Base-by-base conservation (phyloP, 2,329 filamentous ascomycete genomes). In the Elsinoe batatas region DNA sequence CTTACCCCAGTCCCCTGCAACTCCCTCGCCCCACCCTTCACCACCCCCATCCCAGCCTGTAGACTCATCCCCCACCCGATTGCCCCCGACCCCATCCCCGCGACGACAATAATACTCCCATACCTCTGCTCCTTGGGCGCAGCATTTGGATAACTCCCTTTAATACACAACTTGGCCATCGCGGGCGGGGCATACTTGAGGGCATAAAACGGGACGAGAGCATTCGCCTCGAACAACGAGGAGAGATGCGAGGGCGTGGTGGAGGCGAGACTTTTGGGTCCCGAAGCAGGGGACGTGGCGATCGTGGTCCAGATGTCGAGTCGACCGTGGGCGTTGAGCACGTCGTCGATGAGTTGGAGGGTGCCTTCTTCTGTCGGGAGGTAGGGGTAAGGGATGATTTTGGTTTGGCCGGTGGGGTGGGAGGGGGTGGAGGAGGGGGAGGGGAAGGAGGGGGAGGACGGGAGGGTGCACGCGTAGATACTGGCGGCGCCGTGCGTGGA, bases 401-500 rank as follows among this genome's bases (percentile, higher is more conserved):
- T 81, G 13, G 79, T 83, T 62, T 79, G 80, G 13, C 13, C 80
- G 81, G 0, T 80, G 81, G 61, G 83, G 83, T 30, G 26, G 26
- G 17, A 74, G 72, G 59, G 84, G 82, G 50, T 83, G 68, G 61
- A 81, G 81, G 13, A 79, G 82, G 62, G 79, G 80, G 13, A 68
- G 66, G 62, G 74, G 76, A 38, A 72, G 68, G 32, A 72, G 68
- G 30, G 66, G 66, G 13, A 71, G 70, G 38, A 70, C 63, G 18
- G 71, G 70, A 43, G 78, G 75, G 51, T 54, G 67, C 79, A 81
- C 44, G 79, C 77, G 62, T 84, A 84, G 60, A 84, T 80, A 62
- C 79, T 82, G 42, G 81, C 81, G 59, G 81, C 81, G 40, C 81
- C 81, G 63, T 84, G 81, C 44, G 80, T 80, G 59, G 81, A 81